Evolutionary conservation across 2,329 filamentous ascomycete genomes (phyloP).

Genomic region (Talaromyces piceae): DNA sequence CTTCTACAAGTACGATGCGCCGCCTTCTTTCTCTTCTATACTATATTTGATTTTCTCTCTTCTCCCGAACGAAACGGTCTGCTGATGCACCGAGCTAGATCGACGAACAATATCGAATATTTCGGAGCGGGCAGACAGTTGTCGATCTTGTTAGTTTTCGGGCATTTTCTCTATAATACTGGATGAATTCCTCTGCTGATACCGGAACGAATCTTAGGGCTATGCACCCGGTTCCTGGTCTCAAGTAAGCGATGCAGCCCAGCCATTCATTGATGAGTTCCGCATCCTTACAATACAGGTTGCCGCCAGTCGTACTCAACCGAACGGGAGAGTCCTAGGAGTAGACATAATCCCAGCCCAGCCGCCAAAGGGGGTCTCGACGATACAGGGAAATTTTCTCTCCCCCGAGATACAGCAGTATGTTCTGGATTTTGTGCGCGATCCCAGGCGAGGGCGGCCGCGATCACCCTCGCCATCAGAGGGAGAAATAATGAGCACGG

Average conservation of each 20-base stretch:
- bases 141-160: conserved; percentile 67
- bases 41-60: too few relatives aligned
- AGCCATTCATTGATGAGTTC: background rate
- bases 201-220: conserved; percentile 23
- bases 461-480: conserved; percentile 12
- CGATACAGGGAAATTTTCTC: conserved; percentile 91
- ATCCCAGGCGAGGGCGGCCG: conserved; percentile 52
- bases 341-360: conserved; percentile 92
- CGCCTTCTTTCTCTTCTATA: too few relatives aligned
- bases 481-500: background rate
- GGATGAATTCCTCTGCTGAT: background rate
- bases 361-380: conserved; percentile 83
- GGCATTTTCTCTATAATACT: background rate
- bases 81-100: conserved; percentile 47
- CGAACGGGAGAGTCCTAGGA: conserved; percentile 72
- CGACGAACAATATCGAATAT: conserved; percentile 71
- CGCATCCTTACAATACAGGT: conserved; percentile 49
- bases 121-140: conserved; percentile 72
- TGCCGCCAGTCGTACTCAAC: conserved; percentile 68
- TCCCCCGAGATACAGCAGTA: conserved; percentile 65
- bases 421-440: conserved; percentile 66
- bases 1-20: conserved; percentile 62
- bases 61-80: too few relatives aligned
- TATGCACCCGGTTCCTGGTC: conserved; percentile 55
- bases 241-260: conserved; percentile 31